Evolutionary conservation across 176 grass and related monocot genomes (phyloP), one percentile per base, ranked within the genome.

Genomic region (Rhynchospora breviuscula): DNA sequence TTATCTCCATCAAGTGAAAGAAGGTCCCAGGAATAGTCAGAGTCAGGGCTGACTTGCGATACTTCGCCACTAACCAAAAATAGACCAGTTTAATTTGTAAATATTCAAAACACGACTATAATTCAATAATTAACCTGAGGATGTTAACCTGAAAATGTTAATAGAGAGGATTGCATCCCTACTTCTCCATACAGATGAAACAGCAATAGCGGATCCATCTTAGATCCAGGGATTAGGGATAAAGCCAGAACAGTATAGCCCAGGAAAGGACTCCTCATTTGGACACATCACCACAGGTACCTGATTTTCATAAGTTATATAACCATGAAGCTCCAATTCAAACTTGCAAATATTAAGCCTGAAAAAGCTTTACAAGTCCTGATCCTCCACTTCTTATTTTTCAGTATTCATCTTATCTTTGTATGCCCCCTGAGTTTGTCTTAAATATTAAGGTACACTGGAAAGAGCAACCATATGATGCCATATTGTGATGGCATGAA

Each of bases 131-230:
- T n/a, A 73, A 45, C 63, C 31, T 15, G 69, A 87, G 49, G 43
- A 71, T 86, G 35, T 66, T 81, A 66, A 95, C 95, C 89, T 94
- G 11, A 46, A 63, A 57, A 98, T 67, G 84, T 98, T 90, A 81
- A 98, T 59, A 65, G 92, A 91, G 53, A 98, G 51, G 83, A 98
- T 93, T 77, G 89, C 91, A 83, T 93, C 85, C 54, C 64, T 95
- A 84, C 95, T 93, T 82, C 90, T 86, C 95, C 95, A 98, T 3
- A 78, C 46, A 84, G 95, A 98, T 79, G 95, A 95, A 79, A 95
- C 46, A 86, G 95, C 71, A 83, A 98, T 87, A 81, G 95, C 93
- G 29, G 46, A 80, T 83, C 92, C 92, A 89, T 95, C 91, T 18
- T 89, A 85, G 88, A 98, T 87, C 95, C 95, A 98, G 81, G 92